Evolutionary conservation across 2,329 filamentous ascomycete genomes (phyloP), one percentile per base, ranked within the genome.

Genomic region (Ustulina deusta): DNA sequence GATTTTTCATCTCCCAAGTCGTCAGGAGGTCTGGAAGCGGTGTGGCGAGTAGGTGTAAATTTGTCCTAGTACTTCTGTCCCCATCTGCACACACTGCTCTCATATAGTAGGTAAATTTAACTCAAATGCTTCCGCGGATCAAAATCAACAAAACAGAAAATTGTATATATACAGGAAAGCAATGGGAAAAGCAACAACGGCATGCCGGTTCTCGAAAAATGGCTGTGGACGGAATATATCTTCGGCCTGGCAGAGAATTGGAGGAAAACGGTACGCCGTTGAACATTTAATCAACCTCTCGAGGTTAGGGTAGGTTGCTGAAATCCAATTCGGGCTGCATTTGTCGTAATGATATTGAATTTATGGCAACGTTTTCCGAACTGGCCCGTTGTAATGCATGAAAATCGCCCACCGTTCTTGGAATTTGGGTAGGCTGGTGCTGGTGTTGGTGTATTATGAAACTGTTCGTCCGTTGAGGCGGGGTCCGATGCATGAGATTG

Each of bases 381-480:
- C 80, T 82, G 11, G 80, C 79, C 44, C 84, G 78, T 64, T 85
- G 84, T 2, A 87, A 72, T 1, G 81, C 80, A 29, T 86, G 84
- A 58, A 86, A 87, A 57, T 86, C 84, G 2, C 80, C 82, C 0
- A 85, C 81, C 1, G 83, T 83, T 54, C 81, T 79, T 1, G 79
- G 77, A 64, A 84, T 76, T 25, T 77, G 78, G 4, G 75, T 72
- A 20, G 72, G 69, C 40, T 72, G 72, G 20, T 73, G 71, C 42
- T 70, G 74, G 20, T 79, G 80, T 4, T 77, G 74, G 20, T 77
- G 71, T 58, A 83, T 77, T 40, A 79, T 78, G 48, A 81, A 84
- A 58, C 80, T 83, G 40, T 79, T 81, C 1, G 79, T 64, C 25
- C 82, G 77, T 49, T 82, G 80, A 2, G 78, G 74, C 20, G 77